A percentile compares a stretch with the other conserved stretches of the same genome.
phyloP scores from a whole-genome alignment of 2,329 filamentous ascomycete species.

The Fusarium hainanense region DNA sequence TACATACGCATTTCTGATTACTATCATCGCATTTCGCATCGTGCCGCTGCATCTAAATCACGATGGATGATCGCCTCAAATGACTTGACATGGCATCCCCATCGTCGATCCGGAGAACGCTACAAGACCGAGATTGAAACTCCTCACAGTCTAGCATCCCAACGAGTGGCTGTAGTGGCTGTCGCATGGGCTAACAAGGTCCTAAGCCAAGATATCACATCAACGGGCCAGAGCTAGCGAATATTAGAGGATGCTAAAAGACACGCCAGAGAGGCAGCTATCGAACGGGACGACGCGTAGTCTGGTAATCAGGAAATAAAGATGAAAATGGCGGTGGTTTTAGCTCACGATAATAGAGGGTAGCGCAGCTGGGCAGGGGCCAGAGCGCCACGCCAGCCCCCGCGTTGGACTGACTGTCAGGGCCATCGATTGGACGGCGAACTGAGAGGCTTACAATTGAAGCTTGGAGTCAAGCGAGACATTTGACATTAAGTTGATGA shows the following conservation, averaged over 20 bases:
- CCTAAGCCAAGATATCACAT: slow-evolving; percentile 11
- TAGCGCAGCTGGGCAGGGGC: slow-evolving; percentile 36
- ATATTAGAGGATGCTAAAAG: slow-evolving; percentile 11
- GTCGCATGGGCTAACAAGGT: slow-evolving; percentile 7
- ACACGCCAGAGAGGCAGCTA: slow-evolving; percentile 20
- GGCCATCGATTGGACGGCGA: slow-evolving; percentile 18
- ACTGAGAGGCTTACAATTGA: slow-evolving; percentile 1
- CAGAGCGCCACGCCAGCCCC: slow-evolving; percentile 18
- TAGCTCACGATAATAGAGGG: slow-evolving; percentile 11
- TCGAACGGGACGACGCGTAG: slow-evolving; percentile 35
- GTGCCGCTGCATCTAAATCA: slow-evolving; percentile 11
- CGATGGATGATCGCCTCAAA: not conserved
- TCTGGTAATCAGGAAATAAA: slow-evolving; percentile 11
- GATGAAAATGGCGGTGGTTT: slow-evolving; percentile 20
- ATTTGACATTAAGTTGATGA: slow-evolving; percentile 18
- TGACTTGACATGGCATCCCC: slow-evolving; percentile 5
- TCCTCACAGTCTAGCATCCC: slow-evolving; percentile 12
- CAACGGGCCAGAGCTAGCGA: slow-evolving; percentile 4
- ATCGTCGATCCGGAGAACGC: slow-evolving; percentile 31
- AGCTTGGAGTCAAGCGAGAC: slow-evolving; percentile 23
- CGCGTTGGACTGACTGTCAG: not conserved
- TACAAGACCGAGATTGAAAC: slow-evolving; percentile 4
- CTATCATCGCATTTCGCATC: not conserved
- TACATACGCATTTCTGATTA: slow-evolving; percentile 8
- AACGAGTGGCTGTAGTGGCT: not conserved